These are phyloP conservation scores for Centella asiatica DNA, from an alignment of 129 eudicot genomes.

Conservation along the genomic window DNA sequence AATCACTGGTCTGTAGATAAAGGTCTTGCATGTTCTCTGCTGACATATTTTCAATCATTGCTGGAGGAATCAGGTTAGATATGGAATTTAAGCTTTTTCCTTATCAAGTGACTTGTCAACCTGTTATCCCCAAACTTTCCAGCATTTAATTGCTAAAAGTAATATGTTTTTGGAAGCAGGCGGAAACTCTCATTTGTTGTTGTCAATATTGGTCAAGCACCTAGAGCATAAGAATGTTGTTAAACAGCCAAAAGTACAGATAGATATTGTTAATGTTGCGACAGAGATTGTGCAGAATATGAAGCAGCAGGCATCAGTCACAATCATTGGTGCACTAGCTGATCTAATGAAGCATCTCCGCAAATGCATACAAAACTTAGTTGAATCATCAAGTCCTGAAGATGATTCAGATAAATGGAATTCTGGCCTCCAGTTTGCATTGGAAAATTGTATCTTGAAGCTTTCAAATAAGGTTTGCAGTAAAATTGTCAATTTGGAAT, in stretches of 20 bases:
- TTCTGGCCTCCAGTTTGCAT: conserved; percentile 51
- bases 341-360: conserved; percentile 63
- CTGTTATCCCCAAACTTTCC: background rate
- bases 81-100: background rate
- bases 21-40: conserved; percentile 55
- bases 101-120: background rate
- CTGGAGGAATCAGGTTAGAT: conserved; percentile 73
- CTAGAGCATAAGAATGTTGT: conserved; percentile 60
- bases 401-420: conserved; percentile 37
- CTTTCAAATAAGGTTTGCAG: conserved; percentile 51
- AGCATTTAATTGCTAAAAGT: background rate
- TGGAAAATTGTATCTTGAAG: conserved; percentile 51
- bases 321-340: conserved; percentile 58
- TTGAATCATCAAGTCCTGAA: conserved; percentile 48
- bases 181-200: conserved; percentile 52
- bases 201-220: conserved; percentile 67
- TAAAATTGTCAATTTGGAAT: background rate
- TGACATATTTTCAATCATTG: conserved; percentile 46
- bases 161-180: conserved; percentile 21
- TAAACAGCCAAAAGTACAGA: conserved; percentile 54
- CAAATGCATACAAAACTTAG: conserved; percentile 49
- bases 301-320: conserved; percentile 46
- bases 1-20: conserved; percentile 62
- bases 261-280: conserved; percentile 44
- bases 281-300: conserved; percentile 43